Percentiles rank a stretch among this genome's conserved stretches.
Conservation (phyloP, 1,284 basidiomycete genomes). For the Trametes hirsuta region DNA sequence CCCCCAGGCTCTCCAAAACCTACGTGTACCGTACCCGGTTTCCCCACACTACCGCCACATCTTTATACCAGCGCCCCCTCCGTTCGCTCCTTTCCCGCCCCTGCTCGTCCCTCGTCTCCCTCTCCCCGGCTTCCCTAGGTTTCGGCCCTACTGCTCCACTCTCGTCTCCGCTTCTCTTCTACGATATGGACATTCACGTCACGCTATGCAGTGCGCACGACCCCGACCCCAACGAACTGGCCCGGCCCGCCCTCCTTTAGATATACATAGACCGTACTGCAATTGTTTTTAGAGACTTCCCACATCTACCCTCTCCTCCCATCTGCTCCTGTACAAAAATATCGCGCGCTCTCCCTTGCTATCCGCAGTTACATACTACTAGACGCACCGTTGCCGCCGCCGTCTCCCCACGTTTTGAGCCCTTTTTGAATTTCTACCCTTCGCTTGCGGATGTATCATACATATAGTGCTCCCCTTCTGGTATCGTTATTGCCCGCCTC, state of each 20-base stretch:
- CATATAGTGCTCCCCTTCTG: background rate
- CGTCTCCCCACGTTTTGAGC: background rate
- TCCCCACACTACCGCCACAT: too few species aligned
- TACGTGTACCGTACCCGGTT: too few species aligned
- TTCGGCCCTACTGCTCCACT: background rate
- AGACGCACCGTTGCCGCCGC: background rate
- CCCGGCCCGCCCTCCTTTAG: background rate
- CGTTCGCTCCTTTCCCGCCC: background rate
- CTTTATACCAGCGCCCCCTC: background rate
- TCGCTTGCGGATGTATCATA: background rate
- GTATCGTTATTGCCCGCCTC: background rate
- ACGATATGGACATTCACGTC: background rate
- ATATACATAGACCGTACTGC: background rate
- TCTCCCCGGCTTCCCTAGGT: background rate
- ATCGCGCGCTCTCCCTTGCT: background rate
- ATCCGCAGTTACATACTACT: background rate
- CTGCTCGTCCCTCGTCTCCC: background rate
- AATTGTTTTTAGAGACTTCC: constrained; percentile 3
- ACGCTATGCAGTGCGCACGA: background rate
- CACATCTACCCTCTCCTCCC: background rate
- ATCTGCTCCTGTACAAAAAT: background rate
- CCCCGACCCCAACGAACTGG: background rate
- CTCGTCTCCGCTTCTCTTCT: background rate
- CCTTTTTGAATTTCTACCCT: background rate
- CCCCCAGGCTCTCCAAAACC: too few species aligned